Conservation (phyloP, 805 yeast species). For the Saccharomycopsis lassenensis region DNA sequence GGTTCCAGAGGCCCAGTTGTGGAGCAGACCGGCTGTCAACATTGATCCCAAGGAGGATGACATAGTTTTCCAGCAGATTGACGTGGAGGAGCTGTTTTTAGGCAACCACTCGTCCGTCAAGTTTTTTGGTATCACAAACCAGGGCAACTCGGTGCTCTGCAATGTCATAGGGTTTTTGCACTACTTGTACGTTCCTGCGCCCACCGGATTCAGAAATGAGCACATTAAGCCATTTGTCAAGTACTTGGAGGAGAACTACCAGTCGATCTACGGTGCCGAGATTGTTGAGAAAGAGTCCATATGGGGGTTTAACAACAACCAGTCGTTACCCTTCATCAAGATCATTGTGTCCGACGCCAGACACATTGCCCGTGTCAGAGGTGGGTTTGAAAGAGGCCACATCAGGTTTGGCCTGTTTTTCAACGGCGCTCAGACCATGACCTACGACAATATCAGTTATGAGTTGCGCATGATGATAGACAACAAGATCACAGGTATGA, state of each 20-base stretch:
- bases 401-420: constrained; percentile 54
- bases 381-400: constrained; percentile 78
- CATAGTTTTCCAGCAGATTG: constrained; percentile 79
- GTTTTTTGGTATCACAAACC: constrained; percentile 84
- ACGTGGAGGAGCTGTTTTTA: constrained; percentile 73
- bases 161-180: constrained; percentile 83
- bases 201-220: constrained; percentile 54
- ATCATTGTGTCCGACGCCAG: constrained; percentile 56
- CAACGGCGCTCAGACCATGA: constrained; percentile 45
- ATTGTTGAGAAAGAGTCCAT: constrained; percentile 68
- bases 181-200: constrained; percentile 87
- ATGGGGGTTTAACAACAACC: constrained; percentile 86
- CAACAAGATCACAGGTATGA: constrained; percentile 89
- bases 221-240: constrained; percentile 38
- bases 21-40: constrained; percentile 49
- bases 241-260: constrained; percentile 37
- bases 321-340: constrained; percentile 69
- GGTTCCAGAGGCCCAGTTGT: constrained; percentile 25
- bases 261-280: constrained; percentile 56
- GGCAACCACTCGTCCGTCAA: constrained; percentile 57
- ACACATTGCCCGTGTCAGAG: constrained; percentile 56
- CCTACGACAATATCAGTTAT: constrained; percentile 87
- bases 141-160: constrained; percentile 83
- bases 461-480: constrained; percentile 84
- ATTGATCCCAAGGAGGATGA: constrained; percentile 41